A percentile compares a stretch with the other conserved stretches of the same genome.
These are phyloP conservation scores for Hypoxylon intermedium DNA, from an alignment of 495 filamentous ascomycete species.

Conservation along the genomic window DNA sequence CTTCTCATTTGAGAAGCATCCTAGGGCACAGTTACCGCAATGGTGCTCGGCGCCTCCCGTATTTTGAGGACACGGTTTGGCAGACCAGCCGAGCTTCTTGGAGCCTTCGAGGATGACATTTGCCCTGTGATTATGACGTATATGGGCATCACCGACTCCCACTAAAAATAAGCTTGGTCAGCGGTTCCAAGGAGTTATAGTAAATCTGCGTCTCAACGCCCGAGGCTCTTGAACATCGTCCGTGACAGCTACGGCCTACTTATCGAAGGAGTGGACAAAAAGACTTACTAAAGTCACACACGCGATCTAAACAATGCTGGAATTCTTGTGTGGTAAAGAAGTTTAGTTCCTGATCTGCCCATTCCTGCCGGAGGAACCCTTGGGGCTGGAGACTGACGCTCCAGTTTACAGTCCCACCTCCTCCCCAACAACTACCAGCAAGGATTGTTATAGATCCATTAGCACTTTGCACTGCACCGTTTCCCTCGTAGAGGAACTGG, in stretches of 20 bases:
- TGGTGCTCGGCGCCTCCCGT: slow-evolving; percentile 72
- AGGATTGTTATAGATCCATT: slow-evolving; percentile 67
- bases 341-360: slow-evolving; percentile 74
- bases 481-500: slow-evolving; percentile 69
- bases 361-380: slow-evolving; percentile 80
- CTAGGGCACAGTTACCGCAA: slow-evolving; percentile 80
- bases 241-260: no score
- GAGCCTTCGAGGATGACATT: slow-evolving; percentile 74
- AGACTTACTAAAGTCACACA: slow-evolving; percentile 46
- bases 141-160: slow-evolving; percentile 73
- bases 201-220: no score
- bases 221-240: no score
- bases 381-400: slow-evolving; percentile 83
- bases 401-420: slow-evolving; percentile 90
- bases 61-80: slow-evolving; percentile 79
- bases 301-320: slow-evolving; percentile 76
- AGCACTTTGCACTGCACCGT: slow-evolving; percentile 62
- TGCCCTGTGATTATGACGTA: slow-evolving; percentile 76
- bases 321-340: slow-evolving; percentile 81
- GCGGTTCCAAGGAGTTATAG: slow-evolving; percentile 26
- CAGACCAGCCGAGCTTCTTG: slow-evolving; percentile 74
- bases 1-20: slow-evolving; percentile 75
- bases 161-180: slow-evolving; percentile 60
- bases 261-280: slow-evolving; percentile 45
- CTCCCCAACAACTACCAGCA: slow-evolving; percentile 81